A percentile compares a stretch with the other conserved stretches of the same genome.
These are phyloP conservation scores for Suillus lakei DNA, from an alignment of 768 basidiomycete species.

Conservation along the genomic window DNA sequence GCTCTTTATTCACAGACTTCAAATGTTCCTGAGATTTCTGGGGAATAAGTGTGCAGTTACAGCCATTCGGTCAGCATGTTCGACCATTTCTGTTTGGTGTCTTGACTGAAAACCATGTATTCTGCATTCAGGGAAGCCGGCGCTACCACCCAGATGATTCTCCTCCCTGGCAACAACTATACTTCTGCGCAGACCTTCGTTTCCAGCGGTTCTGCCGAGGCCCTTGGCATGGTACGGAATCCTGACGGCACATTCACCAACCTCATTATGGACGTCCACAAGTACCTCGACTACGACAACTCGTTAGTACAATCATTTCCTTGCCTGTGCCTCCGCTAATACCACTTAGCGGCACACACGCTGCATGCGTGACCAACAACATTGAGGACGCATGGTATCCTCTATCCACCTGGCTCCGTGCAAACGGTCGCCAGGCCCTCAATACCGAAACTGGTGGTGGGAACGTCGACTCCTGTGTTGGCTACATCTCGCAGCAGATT, in stretches of 20 bases:
- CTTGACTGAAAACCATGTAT: not conserved
- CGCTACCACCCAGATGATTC: conserved; percentile 58
- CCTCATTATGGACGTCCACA: conserved; percentile 66
- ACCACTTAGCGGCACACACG: conserved; percentile 40
- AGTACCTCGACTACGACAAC: conserved; percentile 62
- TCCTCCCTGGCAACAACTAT: conserved; percentile 64
- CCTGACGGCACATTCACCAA: conserved; percentile 49
- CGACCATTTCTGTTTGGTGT: not conserved
- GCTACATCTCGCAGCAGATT: conserved; percentile 52
- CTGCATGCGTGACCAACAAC: conserved; percentile 60
- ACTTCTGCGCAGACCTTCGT: conserved; percentile 56
- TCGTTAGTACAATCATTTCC: conserved; percentile 40
- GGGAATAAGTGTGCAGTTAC: conserved; percentile 61
- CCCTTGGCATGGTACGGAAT: conserved; percentile 50
- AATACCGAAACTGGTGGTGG: conserved; percentile 71
- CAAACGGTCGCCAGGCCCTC: conserved; percentile 56
- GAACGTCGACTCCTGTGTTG: conserved; percentile 50
- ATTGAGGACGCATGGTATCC: conserved; percentile 51
- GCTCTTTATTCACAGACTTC: not conserved
- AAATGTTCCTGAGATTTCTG: not conserved
- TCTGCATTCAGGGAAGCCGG: conserved; percentile 25
- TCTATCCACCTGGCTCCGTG: conserved; percentile 53
- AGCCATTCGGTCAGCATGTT: conserved; percentile 61
- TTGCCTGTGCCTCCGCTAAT: not conserved
- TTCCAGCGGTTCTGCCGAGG: conserved; percentile 53